phyloP scores from a whole-genome alignment of 139 green algal genomes.

The Tetradesmus lagerheimii region DNA sequence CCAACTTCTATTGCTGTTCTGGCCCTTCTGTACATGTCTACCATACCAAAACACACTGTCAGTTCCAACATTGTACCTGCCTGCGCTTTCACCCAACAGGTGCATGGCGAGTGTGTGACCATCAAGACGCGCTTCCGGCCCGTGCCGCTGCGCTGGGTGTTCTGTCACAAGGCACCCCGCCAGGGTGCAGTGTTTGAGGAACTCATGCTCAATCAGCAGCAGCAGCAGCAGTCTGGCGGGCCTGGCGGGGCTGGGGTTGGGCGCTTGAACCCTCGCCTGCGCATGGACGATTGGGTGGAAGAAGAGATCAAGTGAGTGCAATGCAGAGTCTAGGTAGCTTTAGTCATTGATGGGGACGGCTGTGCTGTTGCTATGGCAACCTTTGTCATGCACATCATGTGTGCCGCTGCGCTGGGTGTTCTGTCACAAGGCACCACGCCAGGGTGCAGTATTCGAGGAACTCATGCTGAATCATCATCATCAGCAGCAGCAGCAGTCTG shows the following conservation, averaged over 20 bases:
- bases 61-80: too few species aligned
- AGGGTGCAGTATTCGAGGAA: too few species aligned
- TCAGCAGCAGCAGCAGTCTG: too few species aligned
- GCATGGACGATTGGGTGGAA: constrained; percentile 35
- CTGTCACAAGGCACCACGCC: too few species aligned
- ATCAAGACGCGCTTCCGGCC: constrained; percentile 88
- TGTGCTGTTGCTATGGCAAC: too few species aligned
- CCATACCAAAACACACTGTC: too few species aligned
- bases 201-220: neutral
- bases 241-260: constrained; percentile 48
- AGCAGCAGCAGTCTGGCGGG: constrained; percentile 43
- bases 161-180: constrained; percentile 62
- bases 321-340: neutral
- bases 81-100: constrained; percentile 54
- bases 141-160: constrained; percentile 96
- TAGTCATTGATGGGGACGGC: too few species aligned
- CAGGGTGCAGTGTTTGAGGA: constrained; percentile 33
- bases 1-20: too few species aligned
- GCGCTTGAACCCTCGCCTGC: constrained; percentile 64
- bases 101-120: constrained; percentile 80
- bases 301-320: constrained; percentile 51
- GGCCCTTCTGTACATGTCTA: too few species aligned
- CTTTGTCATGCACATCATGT: too few species aligned
- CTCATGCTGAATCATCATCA: too few species aligned
- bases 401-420: too few species aligned